Conservation (phyloP, 306 rosid genomes). For the Citrullus colocynthis region DNA sequence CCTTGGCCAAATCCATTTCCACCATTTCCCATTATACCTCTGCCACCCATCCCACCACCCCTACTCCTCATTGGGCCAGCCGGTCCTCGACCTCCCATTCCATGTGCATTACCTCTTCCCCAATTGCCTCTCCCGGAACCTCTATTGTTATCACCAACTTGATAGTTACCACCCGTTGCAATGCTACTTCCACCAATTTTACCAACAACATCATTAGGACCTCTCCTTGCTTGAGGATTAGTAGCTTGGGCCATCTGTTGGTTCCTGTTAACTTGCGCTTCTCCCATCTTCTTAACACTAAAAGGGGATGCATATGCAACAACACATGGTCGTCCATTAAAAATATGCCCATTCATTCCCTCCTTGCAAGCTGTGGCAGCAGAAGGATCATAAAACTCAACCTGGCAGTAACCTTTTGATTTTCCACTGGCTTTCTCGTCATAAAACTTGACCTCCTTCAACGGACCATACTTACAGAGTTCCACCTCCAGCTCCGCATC, state of each 20-base stretch:
- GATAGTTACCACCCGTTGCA: slow-evolving; percentile 73
- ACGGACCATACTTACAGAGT: slow-evolving; percentile 69
- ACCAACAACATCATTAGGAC: slow-evolving; percentile 48
- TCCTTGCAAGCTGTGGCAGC: slow-evolving; percentile 79
- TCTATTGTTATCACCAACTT: slow-evolving; percentile 81
- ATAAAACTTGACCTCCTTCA: slow-evolving; percentile 83
- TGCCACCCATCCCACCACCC: slow-evolving; percentile 78
- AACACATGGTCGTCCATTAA: slow-evolving; percentile 84
- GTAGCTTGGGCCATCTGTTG: slow-evolving; percentile 51
- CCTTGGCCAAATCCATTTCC: slow-evolving; percentile 92
- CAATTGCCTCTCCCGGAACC: slow-evolving; percentile 81
- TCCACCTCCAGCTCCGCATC: slow-evolving; percentile 83
- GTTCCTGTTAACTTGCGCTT: slow-evolving; percentile 70
- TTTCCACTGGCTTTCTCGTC: slow-evolving; percentile 99
- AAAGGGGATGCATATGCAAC: slow-evolving; percentile 77
- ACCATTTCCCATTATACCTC: slow-evolving; percentile 88
- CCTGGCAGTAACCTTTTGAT: slow-evolving; percentile 96
- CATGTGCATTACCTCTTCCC: slow-evolving; percentile 75
- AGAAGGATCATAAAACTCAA: slow-evolving; percentile 62
- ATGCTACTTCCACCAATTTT: slow-evolving; percentile 58
- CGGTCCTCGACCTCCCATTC: slow-evolving; percentile 80
- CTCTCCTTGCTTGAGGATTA: slow-evolving; percentile 43
- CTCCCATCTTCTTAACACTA: slow-evolving; percentile 91
- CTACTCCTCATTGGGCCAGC: slow-evolving; percentile 71
- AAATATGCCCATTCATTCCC: slow-evolving; percentile 70